These are phyloP conservation scores for Cutaneotrichosporon arboriforme DNA, from an alignment of 1,284 basidiomycete species.

Conservation along the genomic window DNA sequence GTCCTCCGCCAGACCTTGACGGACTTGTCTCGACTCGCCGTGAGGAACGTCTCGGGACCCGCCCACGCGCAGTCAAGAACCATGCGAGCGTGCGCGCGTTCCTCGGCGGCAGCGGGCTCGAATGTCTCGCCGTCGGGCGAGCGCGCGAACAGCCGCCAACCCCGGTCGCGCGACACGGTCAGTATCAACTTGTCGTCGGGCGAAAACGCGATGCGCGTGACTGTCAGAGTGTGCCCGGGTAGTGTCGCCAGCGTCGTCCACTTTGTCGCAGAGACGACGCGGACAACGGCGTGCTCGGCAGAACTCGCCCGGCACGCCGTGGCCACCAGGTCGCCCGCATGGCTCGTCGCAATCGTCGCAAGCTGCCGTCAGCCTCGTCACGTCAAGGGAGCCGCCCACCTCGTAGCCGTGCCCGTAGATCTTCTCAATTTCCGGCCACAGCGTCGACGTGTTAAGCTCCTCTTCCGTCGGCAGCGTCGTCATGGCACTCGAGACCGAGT, in stretches of 20 bases:
- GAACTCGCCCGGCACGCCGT: constrained; percentile 86
- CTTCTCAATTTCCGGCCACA: constrained; percentile 98
- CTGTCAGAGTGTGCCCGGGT: constrained; percentile 75
- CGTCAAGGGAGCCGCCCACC: too few relatives aligned
- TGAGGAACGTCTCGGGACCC: constrained; percentile 67
- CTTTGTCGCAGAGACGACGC: constrained; percentile 67
- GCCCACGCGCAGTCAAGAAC: constrained; percentile 94
- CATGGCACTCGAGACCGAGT: constrained; percentile 44
- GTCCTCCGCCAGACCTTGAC: constrained; percentile 50
- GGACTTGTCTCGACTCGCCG: constrained; percentile 93
- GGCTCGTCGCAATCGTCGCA: constrained; percentile 69
- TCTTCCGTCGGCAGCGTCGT: constrained; percentile 53
- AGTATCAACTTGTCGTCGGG: constrained; percentile 71
- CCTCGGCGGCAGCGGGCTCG: constrained; percentile 56
- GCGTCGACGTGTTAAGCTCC: constrained; percentile 68
- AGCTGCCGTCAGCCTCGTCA: constrained; percentile 53
- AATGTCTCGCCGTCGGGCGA: constrained; percentile 44
- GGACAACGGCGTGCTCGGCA: constrained; percentile 80
- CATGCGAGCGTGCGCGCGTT: constrained; percentile 85
- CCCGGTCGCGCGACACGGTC: constrained; percentile 83
- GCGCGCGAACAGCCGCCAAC: constrained; percentile 76
- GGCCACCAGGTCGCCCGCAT: constrained; percentile 66
- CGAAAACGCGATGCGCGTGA: constrained; percentile 85
- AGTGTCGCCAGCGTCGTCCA: constrained; percentile 59
- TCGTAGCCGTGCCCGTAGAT: constrained; percentile 98